Percentiles rank a stretch among this genome's conserved stretches.
phyloP scores from a whole-genome alignment of 2,329 filamentous ascomycete species.

The Mycosphaerella sp. region DNA sequence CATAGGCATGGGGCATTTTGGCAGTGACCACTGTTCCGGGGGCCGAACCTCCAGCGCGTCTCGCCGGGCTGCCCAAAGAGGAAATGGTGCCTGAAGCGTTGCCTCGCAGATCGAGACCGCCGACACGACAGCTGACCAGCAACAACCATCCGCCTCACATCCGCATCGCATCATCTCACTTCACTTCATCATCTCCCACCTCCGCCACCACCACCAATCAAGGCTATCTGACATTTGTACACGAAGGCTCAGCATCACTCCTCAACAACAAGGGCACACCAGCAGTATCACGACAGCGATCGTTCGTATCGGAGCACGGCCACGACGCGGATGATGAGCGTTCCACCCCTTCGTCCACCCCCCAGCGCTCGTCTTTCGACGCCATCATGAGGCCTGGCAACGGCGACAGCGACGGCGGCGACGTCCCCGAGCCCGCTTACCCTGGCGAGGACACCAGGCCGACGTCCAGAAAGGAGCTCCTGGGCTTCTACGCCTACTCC shows the following conservation, averaged over 20 bases:
- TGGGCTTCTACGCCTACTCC: constrained; percentile 92
- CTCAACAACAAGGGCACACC: neutral
- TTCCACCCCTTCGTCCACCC: constrained; percentile 13
- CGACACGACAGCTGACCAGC: neutral
- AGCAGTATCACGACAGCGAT: constrained; percentile 7
- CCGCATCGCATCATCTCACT: neutral
- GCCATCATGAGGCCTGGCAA: constrained; percentile 17
- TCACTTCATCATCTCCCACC: neutral
- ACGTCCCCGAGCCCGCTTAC: constrained; percentile 49
- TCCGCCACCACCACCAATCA: neutral
- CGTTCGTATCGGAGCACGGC: constrained; percentile 9
- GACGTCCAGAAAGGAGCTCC: constrained; percentile 79
- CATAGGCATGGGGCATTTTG: neutral
- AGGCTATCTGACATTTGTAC: constrained; percentile 3
- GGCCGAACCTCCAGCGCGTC: neutral
- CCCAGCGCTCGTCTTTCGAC: constrained; percentile 8
- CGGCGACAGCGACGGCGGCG: constrained; percentile 1
- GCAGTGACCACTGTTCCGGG: too few relatives aligned
- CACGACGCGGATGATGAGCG: constrained; percentile 24
- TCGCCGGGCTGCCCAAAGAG: neutral
- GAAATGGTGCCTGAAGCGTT: neutral
- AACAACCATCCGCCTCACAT: too few relatives aligned
- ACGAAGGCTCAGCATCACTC: constrained; percentile 1
- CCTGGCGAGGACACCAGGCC: constrained; percentile 79
- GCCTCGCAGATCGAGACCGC: neutral